Evolutionary conservation across 176 grass and related monocot species (phyloP), one percentile per base, ranked within the genome.

Genomic region (Eragrostis nindensis): DNA sequence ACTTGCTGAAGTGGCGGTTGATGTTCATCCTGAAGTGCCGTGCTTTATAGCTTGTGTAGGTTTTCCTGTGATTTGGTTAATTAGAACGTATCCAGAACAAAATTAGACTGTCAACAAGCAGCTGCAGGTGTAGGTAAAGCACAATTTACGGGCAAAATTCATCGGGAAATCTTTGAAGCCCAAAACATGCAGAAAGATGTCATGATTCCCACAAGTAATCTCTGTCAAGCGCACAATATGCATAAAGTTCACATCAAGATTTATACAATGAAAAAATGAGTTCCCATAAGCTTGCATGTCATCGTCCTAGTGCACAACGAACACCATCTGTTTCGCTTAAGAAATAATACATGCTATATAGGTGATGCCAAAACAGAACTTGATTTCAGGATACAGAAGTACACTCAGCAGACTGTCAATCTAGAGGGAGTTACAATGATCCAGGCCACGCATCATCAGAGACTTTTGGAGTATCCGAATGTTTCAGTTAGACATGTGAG

Each of bases 201-300:
- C 44, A 11, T 11, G 38, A 15, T 49, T 49, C 1, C 4, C 27
- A 65, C 1, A 47, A 48, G 5, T 2, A 1, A 56, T 5, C 19
- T 27, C 26, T 46, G 21, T 21, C 15, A 60, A 30, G 44, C 2
- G 3, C 8, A 80, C 30, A 13, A 15, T 44, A 41, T 52, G 8
- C 49, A 46, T 56, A 16, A 62, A 52, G 11, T 42, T 29, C 1
- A 13, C 39, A 30, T 81, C 11, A 76, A 76, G 42, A 78, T 59
- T 21, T 36, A 36, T 36, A 36, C 32, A 36, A 36, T 36, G 4
- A 4, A 53, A n/a, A 32, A 2, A 22, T 21, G 69, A 80, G 43
- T 50, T 63, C 5, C 1, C 79, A 25, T 69, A 7, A 42, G 25
- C 2, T 88, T 78, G 79, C 70, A 75, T 63, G 70, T 75, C 4